phyloP scores from a whole-genome alignment of 1,284 basidiomycete genomes.

The Vanrija pseudolonga region DNA sequence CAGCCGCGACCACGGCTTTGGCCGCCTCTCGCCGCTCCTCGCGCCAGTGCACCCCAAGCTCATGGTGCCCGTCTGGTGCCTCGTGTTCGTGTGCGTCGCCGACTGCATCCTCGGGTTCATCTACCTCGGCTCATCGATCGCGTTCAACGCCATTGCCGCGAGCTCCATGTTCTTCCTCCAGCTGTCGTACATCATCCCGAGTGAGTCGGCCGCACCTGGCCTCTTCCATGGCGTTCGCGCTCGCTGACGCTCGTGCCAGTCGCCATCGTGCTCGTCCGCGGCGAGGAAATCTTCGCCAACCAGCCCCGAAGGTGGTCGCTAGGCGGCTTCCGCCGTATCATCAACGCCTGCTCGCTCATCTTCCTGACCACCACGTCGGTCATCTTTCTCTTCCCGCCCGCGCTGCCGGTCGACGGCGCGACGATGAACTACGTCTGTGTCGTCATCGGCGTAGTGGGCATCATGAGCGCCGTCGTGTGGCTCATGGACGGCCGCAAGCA shows the following conservation, averaged over 20 bases:
- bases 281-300: slow-evolving; percentile 45
- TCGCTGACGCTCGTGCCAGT: slow-evolving; percentile 13
- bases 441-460: slow-evolving; percentile 34
- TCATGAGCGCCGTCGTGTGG: slow-evolving; percentile 44
- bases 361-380: slow-evolving; percentile 51
- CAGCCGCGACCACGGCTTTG: slow-evolving; percentile 61
- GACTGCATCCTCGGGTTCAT: slow-evolving; percentile 20
- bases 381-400: slow-evolving; percentile 55
- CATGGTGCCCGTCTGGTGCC: slow-evolving; percentile 11
- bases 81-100: slow-evolving; percentile 44
- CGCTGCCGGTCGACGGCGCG: slow-evolving; percentile 42
- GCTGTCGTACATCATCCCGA: slow-evolving; percentile 40
- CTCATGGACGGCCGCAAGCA: slow-evolving; percentile 43
- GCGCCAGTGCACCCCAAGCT: slow-evolving; percentile 49
- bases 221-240: neutral
- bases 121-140: slow-evolving; percentile 16
- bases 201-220: slow-evolving; percentile 13
- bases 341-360: slow-evolving; percentile 45
- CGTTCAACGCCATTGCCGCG: slow-evolving; percentile 22
- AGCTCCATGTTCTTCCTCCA: slow-evolving; percentile 21
- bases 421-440: slow-evolving; percentile 53
- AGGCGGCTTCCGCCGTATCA: slow-evolving; percentile 34
- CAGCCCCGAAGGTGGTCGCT: slow-evolving; percentile 39
- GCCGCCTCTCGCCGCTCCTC: slow-evolving; percentile 56
- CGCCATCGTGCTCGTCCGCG: slow-evolving; percentile 47